Evolutionary conservation across 106 monocot genomes (phyloP), one percentile per base, ranked within the genome.

Genomic region (Cymbidium sinense): DNA sequence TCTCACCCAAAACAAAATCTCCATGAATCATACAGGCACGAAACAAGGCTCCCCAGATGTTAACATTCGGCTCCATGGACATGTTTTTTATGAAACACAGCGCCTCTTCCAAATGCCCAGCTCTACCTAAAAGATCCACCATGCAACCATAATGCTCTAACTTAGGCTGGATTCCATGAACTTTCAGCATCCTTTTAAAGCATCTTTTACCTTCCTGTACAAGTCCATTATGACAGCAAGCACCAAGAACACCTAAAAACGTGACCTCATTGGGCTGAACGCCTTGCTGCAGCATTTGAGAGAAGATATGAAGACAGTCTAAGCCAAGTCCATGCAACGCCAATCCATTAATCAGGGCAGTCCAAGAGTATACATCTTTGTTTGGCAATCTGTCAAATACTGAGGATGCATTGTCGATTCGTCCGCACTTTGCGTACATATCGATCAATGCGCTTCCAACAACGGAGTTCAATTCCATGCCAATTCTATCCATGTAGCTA

Each of bases 61-160:
- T 61, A 9, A 73, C 41, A 70, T 78, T 83, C 4, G 90, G 83
- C 12, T 76, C 55, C 27, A 85, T 76, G 67, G 87, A 85, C 90
- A 90, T 85, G 1, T 7, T 27, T 30, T 51, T 43, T 50, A 85
- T 75, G 34, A 87, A 43, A 51, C 82, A 67, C 39, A 83, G 81
- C 4, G 87, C 87, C 39, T 90, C 83, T 30, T 83, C 77, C 74
- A 90, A 70, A 1, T 69, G 76, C 50, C 90, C 90, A 9, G 85
- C 85, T 27, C 87, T 85, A 30, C 87, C 85, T 18, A 87, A 75
- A 67, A 90, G 73, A 77, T 90, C 85, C 13, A 90, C 85, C 85
- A 90, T 85, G 70, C 90, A 87, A 0, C 85, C 87, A 77, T 87
- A 90, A 75, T 90, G 90, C 81, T 87, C 87, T 23, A 90, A 81